These are phyloP conservation scores for Nothopassalora personata DNA, from an alignment of 2,329 filamentous ascomycete species.

Conservation along the genomic window DNA sequence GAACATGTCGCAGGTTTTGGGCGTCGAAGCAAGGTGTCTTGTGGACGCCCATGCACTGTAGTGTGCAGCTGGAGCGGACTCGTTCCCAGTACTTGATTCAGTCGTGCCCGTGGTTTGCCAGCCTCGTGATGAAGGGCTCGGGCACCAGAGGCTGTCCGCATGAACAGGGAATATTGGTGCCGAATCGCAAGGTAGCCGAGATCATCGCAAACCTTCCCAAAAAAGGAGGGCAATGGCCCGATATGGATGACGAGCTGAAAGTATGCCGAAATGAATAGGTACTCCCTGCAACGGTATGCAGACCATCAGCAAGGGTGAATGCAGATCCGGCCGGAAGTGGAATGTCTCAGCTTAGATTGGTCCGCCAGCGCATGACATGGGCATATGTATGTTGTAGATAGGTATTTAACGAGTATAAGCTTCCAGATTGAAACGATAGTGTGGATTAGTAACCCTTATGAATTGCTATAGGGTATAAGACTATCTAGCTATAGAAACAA, in stretches of 20 bases:
- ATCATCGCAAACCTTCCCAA: constrained; percentile 1
- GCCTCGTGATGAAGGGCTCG: neutral
- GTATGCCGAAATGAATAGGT: neutral
- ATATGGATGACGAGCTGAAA: neutral
- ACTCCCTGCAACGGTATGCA: neutral
- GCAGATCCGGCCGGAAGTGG: neutral
- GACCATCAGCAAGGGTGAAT: neutral
- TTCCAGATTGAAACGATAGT: no score
- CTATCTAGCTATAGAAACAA: no score
- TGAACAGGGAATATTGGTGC: constrained; percentile 1
- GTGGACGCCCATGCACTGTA: neutral
- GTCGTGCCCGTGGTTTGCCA: neutral
- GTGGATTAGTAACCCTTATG: no score
- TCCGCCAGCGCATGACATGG: neutral
- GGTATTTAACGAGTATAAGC: no score
- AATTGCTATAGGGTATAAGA: no score
- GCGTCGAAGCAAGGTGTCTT: neutral
- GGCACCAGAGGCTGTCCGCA: neutral
- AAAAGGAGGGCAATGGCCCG: neutral
- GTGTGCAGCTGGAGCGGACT: no score
- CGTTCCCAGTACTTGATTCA: neutral
- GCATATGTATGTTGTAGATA: no score
- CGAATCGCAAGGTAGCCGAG: neutral
- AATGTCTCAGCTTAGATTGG: neutral
- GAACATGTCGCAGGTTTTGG: constrained; percentile 2